These are phyloP conservation scores for Thermomucor indicae-seudaticae DNA, from an alignment of 371 early-diverging fungal species.

Conservation along the genomic window DNA sequence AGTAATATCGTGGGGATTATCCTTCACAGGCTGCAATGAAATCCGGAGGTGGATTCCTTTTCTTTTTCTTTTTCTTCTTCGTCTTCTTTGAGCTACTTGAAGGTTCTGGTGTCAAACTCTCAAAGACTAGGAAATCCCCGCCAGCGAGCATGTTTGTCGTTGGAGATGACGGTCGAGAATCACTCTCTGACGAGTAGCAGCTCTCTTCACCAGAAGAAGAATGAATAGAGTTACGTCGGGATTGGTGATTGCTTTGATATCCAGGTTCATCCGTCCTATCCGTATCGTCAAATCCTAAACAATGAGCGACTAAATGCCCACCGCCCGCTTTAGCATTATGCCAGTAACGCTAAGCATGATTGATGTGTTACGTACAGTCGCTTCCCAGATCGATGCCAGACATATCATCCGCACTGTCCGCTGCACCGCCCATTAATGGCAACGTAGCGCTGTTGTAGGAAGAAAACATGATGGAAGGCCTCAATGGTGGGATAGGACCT, in stretches of 20 bases:
- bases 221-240: conserved; percentile 15
- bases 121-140: conserved; percentile 24
- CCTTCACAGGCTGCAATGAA: not conserved
- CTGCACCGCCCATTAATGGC: conserved; percentile 25
- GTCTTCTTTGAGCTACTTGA: conserved; percentile 1
- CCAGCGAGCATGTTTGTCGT: conserved; percentile 1
- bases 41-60: conserved; percentile 1
- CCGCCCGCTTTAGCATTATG: not conserved
- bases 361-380: conserved; percentile 26
- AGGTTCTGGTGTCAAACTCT: conserved; percentile 24
- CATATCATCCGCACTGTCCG: conserved; percentile 13
- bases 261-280: not conserved
- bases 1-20: not conserved
- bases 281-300: conserved; percentile 35
- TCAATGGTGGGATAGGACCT: conserved; percentile 42
- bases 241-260: conserved; percentile 4
- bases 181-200: conserved; percentile 10
- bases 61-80: conserved; percentile 24
- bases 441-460: conserved; percentile 28
- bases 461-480: conserved; percentile 24
- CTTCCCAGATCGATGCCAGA: conserved; percentile 36
- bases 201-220: conserved; percentile 19
- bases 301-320: conserved; percentile 27
- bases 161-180: conserved; percentile 14
- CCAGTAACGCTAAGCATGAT: too few relatives aligned